Percentiles rank a stretch among this genome's conserved stretches.
Evolutionary conservation across 108 stramenopile genomes (phyloP).

Genomic region (Stephanodiscus triporus): DNA sequence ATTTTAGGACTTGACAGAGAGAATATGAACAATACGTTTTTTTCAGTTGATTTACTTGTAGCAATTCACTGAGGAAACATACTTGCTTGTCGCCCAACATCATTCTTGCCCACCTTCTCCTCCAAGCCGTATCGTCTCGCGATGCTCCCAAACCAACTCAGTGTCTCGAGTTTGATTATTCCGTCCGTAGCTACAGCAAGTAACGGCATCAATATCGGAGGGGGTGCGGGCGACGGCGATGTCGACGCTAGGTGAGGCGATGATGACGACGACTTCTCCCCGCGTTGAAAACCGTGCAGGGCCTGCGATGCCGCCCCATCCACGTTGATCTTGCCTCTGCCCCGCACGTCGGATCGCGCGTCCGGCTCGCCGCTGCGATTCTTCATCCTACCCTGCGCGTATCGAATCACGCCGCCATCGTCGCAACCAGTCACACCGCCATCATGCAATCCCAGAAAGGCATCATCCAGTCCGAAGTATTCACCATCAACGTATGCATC

Average conservation of each 20-base stretch:
- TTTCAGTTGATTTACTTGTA: no score
- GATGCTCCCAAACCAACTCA: constrained; percentile 87
- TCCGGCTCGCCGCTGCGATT: constrained; percentile 88
- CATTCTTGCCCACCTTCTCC: constrained; percentile 39
- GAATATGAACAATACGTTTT: no score
- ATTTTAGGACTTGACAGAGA: no score
- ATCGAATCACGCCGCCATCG: constrained; percentile 25
- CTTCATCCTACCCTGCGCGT: constrained; percentile 67
- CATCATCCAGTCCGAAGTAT: neutral
- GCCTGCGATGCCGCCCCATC: constrained; percentile 80
- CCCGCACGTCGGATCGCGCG: constrained; percentile 79
- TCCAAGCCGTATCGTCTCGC: constrained; percentile 87
- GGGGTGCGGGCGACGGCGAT: neutral
- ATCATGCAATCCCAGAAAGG: neutral
- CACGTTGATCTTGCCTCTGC: constrained; percentile 80
- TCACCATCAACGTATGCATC: constrained; percentile 29
- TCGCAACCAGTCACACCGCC: neutral
- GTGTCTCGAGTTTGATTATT: constrained; percentile 70
- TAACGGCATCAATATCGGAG: constrained; percentile 49
- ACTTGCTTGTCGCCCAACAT: no score
- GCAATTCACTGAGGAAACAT: no score
- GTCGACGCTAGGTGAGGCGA: constrained; percentile 7
- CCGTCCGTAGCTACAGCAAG: constrained; percentile 64
- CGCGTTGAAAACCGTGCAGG: constrained; percentile 61
- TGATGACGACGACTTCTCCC: constrained; percentile 2